Evolutionary conservation across 1,284 basidiomycete genomes (phyloP), one percentile per base, ranked within the genome.

Genomic region (Ganoderma boninense): DNA sequence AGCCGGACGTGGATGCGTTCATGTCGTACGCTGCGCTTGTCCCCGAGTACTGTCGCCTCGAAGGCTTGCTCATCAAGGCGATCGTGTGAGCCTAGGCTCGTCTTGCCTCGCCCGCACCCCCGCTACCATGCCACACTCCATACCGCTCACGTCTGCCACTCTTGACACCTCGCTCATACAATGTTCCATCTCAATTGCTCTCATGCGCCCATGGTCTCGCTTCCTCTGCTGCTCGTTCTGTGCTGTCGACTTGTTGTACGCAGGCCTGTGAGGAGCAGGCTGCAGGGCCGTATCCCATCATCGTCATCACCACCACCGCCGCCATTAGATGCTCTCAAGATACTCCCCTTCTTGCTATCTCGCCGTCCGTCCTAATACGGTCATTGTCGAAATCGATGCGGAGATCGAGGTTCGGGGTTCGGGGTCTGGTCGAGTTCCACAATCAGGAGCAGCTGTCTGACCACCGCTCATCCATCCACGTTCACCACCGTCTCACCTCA

Each of bases 11-110:
- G 66, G 94, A 95, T 80, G 90, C 93, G 71, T 95, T 94, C 82
- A 88, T 93, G 88, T 88, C 90, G 1, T 95, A 95, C 79, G 93
- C 93, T 14, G 88, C 92, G 44, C 92, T 95, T 77, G 91, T 95
- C n/a, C 91, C 93, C 18, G 93, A 95, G 81, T 95, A 89, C 79
- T 90, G 87, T 80, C 83, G 93, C 61, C 81, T 95, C 74, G 93
- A 95, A 80, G 86, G 87, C 14, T 89, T 95, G 87, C 80, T 95
- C 60, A 86, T 91, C 75, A 93, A 92, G 80, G 83, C 83, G 18
- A 81, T 88, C 64, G 87, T 89, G n/a, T 87, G 77, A 83, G 54
- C 23, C 14, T 40, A 40, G n/a, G 32, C n/a, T 49, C 35, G 32
- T 46, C 57, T 11, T 40, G 29, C 18, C 23, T 5, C 52, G 1